Base-by-base conservation (phyloP, 2,329 filamentous ascomycete species). In the Dactylonectria estremocensis region DNA sequence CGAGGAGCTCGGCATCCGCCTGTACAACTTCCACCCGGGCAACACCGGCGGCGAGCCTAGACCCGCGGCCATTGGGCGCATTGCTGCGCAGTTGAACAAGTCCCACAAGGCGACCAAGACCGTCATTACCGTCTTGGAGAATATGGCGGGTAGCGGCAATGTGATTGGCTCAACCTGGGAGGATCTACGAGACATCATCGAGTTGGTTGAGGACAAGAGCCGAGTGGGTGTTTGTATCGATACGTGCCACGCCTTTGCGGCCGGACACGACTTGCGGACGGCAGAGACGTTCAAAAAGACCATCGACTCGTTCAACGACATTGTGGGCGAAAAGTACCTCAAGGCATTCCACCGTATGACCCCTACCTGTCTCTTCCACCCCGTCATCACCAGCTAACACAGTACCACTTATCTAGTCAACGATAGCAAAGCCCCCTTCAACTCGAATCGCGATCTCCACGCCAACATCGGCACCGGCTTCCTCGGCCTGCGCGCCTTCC, bases 11-110 rank as follows among this genome's bases (percentile, higher is more conserved):
- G 94, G 95, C 1, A 97, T 99, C 76, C 87, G 84, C 69, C 87
- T 98, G n/a, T 99, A 98, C 85, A 99, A 99, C 82, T 98, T 99
- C 83, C 96, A 99, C 78, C 96, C 96, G 0, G 96, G 96, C 20
- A 95, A 92, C 64, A 92, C 92, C 2, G 92, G 92, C 64, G 90
- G 91, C 53, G 88, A 88, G 37, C 85, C 88, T 3, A 89, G 92
- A 40, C 83, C 86, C 1, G 91, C 90, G 20, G 95, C 95, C 3
- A 91, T 97, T 64, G 85, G 82, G 14, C 90, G 96, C 45, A 93
- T 99, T 56, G 95, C 96, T 2, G 84, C 87, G 48, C 92, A 95
- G 75, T 87, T 99, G 56, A 98, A 97, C 78, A 88, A 88, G 66
- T 92, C 95, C 0, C 94, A 98, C 77, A 85, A 87, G 61, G 93